A percentile compares a stretch with the other conserved stretches of the same genome.
Conservation (phyloP, 2,329 filamentous ascomycete genomes). For the Exophiala sideris region DNA sequence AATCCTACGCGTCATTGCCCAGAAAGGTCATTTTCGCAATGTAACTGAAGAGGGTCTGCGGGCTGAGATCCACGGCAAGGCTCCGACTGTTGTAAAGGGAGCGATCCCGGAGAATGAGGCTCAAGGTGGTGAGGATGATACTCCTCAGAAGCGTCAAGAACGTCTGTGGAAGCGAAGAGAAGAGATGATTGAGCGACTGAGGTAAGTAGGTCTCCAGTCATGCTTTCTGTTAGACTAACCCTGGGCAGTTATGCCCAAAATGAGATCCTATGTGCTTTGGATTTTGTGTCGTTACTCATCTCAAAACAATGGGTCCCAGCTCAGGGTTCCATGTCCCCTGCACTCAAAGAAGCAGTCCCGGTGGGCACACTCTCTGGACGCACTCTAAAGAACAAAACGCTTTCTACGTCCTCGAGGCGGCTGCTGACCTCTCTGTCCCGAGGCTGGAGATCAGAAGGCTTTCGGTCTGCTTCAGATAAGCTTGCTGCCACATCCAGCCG, state of each 20-base stretch:
- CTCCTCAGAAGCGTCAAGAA: conserved; percentile 39
- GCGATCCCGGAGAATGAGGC: conserved; percentile 41
- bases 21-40: conserved; percentile 77
- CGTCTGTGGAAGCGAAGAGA: conserved; percentile 42
- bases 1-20: conserved; percentile 63
- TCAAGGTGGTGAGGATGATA: conserved; percentile 30
- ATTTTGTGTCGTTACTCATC: conserved; percentile 77
- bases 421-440: conserved; percentile 54
- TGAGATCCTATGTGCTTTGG: conserved; percentile 63
- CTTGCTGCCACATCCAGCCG: conserved; percentile 69
- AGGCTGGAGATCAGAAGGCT: conserved; percentile 75
- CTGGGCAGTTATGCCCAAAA: conserved; percentile 42
- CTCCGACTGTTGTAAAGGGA: conserved; percentile 44
- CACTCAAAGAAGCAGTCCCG: conserved; percentile 67
- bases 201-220: conserved; percentile 31
- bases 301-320: conserved; percentile 77
- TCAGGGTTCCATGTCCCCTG: conserved; percentile 65
- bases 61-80: conserved; percentile 59
- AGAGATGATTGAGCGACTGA: conserved; percentile 44
- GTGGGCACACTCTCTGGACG: conserved; percentile 71
- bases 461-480: conserved; percentile 70
- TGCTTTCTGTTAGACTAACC: conserved; percentile 7
- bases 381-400: conserved; percentile 59
- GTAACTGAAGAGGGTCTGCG: conserved; percentile 71
- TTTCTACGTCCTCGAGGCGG: conserved; percentile 53